phyloP scores from a whole-genome alignment of 2,329 filamentous ascomycete species.

The Penicillium digitatum region DNA sequence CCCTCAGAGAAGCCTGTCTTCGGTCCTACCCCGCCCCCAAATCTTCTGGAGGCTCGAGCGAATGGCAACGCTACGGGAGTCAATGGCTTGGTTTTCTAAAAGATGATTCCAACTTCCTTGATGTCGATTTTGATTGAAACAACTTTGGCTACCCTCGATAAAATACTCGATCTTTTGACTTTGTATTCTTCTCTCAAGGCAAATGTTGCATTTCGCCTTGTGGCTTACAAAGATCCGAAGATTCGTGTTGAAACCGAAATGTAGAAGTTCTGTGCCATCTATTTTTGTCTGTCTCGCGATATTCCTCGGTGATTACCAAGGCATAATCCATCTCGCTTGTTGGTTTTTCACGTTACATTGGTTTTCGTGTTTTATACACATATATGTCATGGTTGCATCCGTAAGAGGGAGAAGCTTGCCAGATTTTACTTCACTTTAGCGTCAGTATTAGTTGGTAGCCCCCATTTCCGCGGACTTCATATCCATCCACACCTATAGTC shows the following conservation, averaged over 20 bases:
- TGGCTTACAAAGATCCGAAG: background rate
- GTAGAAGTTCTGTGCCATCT: background rate
- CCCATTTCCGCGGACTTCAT: background rate
- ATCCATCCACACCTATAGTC: constrained; percentile 37
- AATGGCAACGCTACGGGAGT: constrained; percentile 44
- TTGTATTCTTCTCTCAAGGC: background rate
- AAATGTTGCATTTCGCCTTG: background rate
- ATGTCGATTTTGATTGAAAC: constrained; percentile 5
- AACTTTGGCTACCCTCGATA: constrained; percentile 12
- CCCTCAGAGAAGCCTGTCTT: constrained; percentile 43
- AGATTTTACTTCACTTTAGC: background rate
- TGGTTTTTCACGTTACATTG: background rate
- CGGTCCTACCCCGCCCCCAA: constrained; percentile 51
- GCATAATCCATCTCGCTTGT: background rate
- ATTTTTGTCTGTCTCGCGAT: background rate
- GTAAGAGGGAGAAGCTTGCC: constrained; percentile 12
- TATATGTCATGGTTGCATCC: constrained; percentile 6
- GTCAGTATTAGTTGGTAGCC: background rate
- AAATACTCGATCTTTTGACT: background rate
- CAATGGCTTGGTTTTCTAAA: constrained; percentile 35
- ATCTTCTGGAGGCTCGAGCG: constrained; percentile 45
- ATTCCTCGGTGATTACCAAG: background rate
- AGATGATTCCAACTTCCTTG: background rate
- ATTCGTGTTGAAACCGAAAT: background rate
- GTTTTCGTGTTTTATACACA: constrained; percentile 1